phyloP scores from a whole-genome alignment of 169 alveolate genomes.

The Eimeria necatrix region DNA sequence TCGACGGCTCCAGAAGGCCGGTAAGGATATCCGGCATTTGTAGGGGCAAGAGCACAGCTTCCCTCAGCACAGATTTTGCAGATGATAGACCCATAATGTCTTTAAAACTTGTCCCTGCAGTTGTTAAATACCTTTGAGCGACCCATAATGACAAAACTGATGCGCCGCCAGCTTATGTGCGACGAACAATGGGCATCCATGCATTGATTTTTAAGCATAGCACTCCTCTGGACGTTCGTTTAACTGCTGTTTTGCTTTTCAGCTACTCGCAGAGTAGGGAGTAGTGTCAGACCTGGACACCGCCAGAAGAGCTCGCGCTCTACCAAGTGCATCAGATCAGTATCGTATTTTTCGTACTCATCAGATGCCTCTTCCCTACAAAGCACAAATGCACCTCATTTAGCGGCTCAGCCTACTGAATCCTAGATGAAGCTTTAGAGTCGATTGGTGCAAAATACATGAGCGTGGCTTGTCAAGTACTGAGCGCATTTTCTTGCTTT shows the following conservation, averaged over 20 bases:
- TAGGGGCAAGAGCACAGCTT: constrained; percentile 95
- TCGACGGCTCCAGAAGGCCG: constrained; percentile 96
- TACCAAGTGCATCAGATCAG: background rate
- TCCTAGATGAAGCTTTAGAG: no score
- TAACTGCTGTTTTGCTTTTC: no score
- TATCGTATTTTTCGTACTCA: background rate
- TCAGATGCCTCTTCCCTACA: background rate
- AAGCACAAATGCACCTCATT: background rate
- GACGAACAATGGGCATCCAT: no score
- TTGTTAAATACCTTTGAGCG: background rate
- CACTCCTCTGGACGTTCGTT: no score
- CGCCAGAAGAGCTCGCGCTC: constrained; percentile 61
- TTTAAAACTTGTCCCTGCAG: constrained; percentile 88
- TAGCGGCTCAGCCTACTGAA: no score
- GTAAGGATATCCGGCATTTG: constrained; percentile 93
- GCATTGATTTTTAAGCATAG: no score
- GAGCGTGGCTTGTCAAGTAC: no score
- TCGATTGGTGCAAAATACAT: no score
- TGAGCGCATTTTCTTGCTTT: no score
- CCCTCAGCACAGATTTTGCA: constrained; percentile 94
- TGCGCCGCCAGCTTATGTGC: no score
- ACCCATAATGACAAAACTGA: no score
- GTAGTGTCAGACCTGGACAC: constrained; percentile 15
- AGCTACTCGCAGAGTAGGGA: background rate
- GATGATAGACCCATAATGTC: constrained; percentile 93